phyloP scores from a whole-genome alignment of 441 rosid species.

The Gossypium davidsonii region DNA sequence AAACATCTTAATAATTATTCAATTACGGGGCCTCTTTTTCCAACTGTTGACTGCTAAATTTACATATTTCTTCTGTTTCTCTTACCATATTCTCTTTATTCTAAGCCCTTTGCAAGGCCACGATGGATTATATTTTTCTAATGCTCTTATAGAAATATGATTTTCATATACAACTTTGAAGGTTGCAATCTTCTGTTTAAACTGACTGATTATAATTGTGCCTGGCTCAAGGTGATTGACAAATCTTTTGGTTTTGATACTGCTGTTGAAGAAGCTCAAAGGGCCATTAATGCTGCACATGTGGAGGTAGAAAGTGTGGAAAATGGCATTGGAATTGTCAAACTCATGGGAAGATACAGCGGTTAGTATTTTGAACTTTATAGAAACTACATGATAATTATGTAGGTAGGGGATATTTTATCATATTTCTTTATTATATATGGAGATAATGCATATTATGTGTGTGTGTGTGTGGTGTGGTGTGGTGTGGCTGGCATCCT shows the following conservation, averaged over 20 bases:
- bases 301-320: slow-evolving; percentile 74
- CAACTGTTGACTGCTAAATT: neutral
- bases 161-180: neutral
- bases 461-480: neutral
- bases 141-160: neutral
- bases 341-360: slow-evolving; percentile 77
- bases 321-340: slow-evolving; percentile 68
- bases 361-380: slow-evolving; percentile 32
- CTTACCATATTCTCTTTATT: neutral
- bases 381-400: neutral
- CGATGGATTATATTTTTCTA: neutral
- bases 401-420: slow-evolving; percentile 3
- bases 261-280: slow-evolving; percentile 71
- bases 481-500: neutral
- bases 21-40: neutral
- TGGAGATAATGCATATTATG: neutral
- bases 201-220: neutral
- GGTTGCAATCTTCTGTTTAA: neutral
- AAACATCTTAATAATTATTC: neutral
- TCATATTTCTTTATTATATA: neutral
- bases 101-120: neutral
- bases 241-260: slow-evolving; percentile 74
- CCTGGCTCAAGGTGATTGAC: slow-evolving; percentile 50
- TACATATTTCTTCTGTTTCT: neutral
- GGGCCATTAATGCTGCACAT: slow-evolving; percentile 79